Percentiles rank a stretch among this genome's conserved stretches.
These are phyloP conservation scores for Bullera alba DNA, from an alignment of 768 basidiomycete species.

Conservation along the genomic window DNA sequence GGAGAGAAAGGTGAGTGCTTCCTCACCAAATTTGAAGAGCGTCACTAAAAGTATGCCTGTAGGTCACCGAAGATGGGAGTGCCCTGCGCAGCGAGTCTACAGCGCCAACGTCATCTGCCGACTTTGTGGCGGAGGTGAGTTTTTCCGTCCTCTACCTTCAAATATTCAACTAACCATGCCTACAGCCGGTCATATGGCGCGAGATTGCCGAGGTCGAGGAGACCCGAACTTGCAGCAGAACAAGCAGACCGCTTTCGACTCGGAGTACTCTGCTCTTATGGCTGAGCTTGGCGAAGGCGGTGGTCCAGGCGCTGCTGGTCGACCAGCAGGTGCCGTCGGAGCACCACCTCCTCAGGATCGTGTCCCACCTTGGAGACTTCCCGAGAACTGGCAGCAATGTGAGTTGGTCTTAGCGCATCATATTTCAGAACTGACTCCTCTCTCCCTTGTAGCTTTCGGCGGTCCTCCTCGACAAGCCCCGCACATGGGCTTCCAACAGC, in stretches of 20 bases:
- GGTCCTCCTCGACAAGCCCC: neutral
- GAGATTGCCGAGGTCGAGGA: slow-evolving; percentile 90
- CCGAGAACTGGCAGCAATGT: slow-evolving; percentile 46
- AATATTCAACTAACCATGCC: slow-evolving; percentile 1
- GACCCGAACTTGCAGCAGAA: slow-evolving; percentile 63
- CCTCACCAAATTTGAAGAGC: neutral
- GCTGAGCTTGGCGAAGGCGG: slow-evolving; percentile 87
- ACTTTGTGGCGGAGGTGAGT: slow-evolving; percentile 71
- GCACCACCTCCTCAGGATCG: slow-evolving; percentile 28
- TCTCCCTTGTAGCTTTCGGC: slow-evolving; percentile 2
- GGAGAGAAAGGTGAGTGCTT: slow-evolving; percentile 39
- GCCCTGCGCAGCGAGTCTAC: slow-evolving; percentile 95
- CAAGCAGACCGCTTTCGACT: slow-evolving; percentile 72
- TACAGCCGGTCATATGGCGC: slow-evolving; percentile 92
- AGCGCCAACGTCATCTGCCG: slow-evolving; percentile 99
- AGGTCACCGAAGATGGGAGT: slow-evolving; percentile 97
- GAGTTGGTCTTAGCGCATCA: slow-evolving; percentile 2
- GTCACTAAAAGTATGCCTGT: slow-evolving; percentile 60
- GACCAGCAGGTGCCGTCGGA: slow-evolving; percentile 24
- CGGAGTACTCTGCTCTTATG: slow-evolving; percentile 95
- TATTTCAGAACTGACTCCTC: neutral
- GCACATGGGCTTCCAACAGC: slow-evolving; percentile 9
- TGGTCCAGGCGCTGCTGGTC: slow-evolving; percentile 18
- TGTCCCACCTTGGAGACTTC: slow-evolving; percentile 46
- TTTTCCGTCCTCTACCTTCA: no score